A percentile compares a stretch with the other conserved stretches of the same genome.
phyloP scores from a whole-genome alignment of 164 flowering plant species.

The Vitis labrusca region DNA sequence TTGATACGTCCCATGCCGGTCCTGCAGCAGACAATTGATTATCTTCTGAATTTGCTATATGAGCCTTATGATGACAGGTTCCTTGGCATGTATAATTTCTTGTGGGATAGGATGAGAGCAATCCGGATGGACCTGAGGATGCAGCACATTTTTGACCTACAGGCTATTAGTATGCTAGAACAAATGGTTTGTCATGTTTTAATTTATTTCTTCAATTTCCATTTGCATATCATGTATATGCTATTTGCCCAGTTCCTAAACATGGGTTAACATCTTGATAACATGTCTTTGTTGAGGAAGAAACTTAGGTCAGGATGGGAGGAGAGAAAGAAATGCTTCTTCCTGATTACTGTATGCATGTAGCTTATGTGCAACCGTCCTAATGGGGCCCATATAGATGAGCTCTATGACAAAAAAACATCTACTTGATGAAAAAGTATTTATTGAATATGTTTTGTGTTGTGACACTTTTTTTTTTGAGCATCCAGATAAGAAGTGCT shows the following conservation, averaged over 20 bases:
- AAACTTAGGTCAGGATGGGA: neutral
- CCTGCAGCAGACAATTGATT: slow-evolving; percentile 79
- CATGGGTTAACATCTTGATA: neutral
- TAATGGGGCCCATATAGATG: neutral
- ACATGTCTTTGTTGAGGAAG: neutral
- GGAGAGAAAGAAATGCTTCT: neutral
- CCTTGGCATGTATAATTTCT: slow-evolving; percentile 85
- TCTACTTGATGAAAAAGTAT: too few species aligned
- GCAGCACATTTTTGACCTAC: slow-evolving; percentile 84
- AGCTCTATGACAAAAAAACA: neutral
- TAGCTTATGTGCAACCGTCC: neutral
- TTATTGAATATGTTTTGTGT: too few species aligned
- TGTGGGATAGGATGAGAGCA: slow-evolving; percentile 99
- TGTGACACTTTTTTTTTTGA: too few species aligned
- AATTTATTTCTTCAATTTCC: neutral
- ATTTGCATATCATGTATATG: slow-evolving; percentile 1
- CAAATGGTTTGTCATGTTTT: slow-evolving; percentile 71
- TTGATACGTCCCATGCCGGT: slow-evolving; percentile 92
- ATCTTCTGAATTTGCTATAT: slow-evolving; percentile 78
- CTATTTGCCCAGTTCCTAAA: neutral
- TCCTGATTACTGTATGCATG: neutral
- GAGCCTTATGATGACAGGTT: slow-evolving; percentile 76
- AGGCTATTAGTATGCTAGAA: slow-evolving; percentile 85
- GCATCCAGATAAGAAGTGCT: too few species aligned
- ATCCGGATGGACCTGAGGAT: slow-evolving; percentile 94